A percentile compares a stretch with the other conserved stretches of the same genome.
Conservation (phyloP, 2,329 filamentous ascomycete genomes). For the Pyrenophora graminea region DNA sequence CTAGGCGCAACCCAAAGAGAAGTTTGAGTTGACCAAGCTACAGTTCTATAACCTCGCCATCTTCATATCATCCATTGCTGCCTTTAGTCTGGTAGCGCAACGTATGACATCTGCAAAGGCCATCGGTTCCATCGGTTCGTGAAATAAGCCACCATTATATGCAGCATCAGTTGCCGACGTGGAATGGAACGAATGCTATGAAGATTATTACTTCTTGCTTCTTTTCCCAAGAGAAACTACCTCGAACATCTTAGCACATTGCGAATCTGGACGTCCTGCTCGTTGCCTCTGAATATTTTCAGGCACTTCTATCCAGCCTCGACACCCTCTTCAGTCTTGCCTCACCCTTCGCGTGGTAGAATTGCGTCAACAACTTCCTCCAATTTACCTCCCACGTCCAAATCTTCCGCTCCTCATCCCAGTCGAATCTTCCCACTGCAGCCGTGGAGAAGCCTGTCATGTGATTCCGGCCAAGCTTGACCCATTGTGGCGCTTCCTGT, state of each 20-base stretch:
- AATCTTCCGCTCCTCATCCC: constrained; percentile 21
- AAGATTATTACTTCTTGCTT: too few relatives aligned
- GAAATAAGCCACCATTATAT: neutral
- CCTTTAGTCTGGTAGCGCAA: constrained; percentile 92
- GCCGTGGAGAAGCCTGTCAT: constrained; percentile 16
- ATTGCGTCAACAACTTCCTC: constrained; percentile 21
- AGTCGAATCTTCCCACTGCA: constrained; percentile 16
- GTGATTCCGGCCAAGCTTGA: constrained; percentile 21
- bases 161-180: too few relatives aligned
- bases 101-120: constrained; percentile 62
- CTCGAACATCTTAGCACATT: too few relatives aligned
- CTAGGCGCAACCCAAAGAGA: neutral
- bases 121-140: constrained; percentile 10
- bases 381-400: constrained; percentile 31
- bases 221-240: too few relatives aligned
- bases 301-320: neutral
- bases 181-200: too few relatives aligned
- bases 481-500: constrained; percentile 21
- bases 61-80: constrained; percentile 93
- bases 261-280: too few relatives aligned
- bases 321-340: neutral
- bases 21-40: neutral
- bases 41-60: constrained; percentile 98
- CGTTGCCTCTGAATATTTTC: too few relatives aligned
- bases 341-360: constrained; percentile 19